These are phyloP conservation scores for Arthrobotrys megalospora DNA, from an alignment of 2,329 filamentous ascomycete genomes.

Conservation along the genomic window DNA sequence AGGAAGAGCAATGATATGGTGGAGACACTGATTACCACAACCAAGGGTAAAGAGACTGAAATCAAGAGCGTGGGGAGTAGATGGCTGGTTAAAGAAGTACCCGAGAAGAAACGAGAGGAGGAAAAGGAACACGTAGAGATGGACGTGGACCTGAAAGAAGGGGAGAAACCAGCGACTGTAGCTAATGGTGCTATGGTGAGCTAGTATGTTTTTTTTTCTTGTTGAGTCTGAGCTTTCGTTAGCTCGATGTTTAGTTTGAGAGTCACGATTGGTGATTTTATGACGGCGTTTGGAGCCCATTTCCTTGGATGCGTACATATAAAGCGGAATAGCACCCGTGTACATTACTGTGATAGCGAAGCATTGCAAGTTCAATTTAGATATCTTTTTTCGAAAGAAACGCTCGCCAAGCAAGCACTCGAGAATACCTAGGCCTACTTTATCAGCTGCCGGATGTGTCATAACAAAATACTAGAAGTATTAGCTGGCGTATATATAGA, in stretches of 20 bases:
- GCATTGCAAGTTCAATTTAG: not conserved
- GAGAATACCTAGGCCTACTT: not conserved
- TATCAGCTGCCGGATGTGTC: not conserved
- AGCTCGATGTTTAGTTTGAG: not conserved
- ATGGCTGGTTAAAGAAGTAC: constrained; percentile 37
- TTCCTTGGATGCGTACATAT: constrained; percentile 23
- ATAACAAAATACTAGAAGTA: too few relatives aligned
- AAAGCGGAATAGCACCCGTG: constrained; percentile 16
- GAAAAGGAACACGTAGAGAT: constrained; percentile 43
- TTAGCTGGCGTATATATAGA: too few relatives aligned
- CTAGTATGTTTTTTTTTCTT: too few relatives aligned
- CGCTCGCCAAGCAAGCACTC: not conserved
- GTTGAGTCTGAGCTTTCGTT: too few relatives aligned
- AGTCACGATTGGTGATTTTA: constrained; percentile 1
- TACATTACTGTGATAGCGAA: constrained; percentile 42
- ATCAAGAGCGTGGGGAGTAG: constrained; percentile 16
- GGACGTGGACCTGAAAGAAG: constrained; percentile 36
- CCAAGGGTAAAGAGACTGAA: constrained; percentile 13
- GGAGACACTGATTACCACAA: constrained; percentile 10
- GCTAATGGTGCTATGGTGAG: constrained; percentile 1
- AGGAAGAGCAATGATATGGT: constrained; percentile 44
- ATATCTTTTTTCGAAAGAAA: too few relatives aligned
- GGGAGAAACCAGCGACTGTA: constrained; percentile 12
- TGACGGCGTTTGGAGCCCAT: constrained; percentile 20
- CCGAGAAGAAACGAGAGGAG: constrained; percentile 14